Conservation (phyloP, 345 rosid genomes). For the Turnera subulata region DNA sequence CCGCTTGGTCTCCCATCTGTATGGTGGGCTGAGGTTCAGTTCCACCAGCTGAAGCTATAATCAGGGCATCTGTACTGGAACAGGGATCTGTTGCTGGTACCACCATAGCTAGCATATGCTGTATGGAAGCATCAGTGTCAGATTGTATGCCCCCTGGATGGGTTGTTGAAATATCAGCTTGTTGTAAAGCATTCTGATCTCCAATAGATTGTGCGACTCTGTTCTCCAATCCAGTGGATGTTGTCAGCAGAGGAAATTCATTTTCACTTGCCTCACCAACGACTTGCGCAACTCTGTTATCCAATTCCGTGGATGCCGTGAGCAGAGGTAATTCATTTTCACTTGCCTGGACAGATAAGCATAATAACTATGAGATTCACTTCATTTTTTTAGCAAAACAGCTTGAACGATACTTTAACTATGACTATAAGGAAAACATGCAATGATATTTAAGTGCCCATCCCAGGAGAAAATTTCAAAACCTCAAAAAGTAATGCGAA, state of each 20-base stretch:
- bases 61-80: slow-evolving; percentile 3
- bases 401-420: no score
- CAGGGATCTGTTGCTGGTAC: slow-evolving; percentile 9
- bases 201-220: slow-evolving; percentile 25
- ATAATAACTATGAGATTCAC: neutral
- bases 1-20: slow-evolving; percentile 10
- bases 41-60: slow-evolving; percentile 21
- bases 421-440: no score
- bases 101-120: slow-evolving; percentile 14
- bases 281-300: no score
- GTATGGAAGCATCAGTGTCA: slow-evolving; percentile 1
- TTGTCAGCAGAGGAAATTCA: slow-evolving; percentile 2
- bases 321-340: slow-evolving; percentile 22
- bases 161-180: slow-evolving; percentile 10
- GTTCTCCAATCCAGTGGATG: slow-evolving; percentile 30
- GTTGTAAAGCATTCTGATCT: slow-evolving; percentile 23
- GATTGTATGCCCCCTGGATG: slow-evolving; percentile 1
- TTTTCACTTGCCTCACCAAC: no score
- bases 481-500: no score
- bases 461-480: no score
- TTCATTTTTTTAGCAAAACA: no score
- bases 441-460: no score
- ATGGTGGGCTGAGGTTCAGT: slow-evolving; percentile 14
- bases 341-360: slow-evolving; percentile 25
- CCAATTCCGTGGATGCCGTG: no score